A percentile compares a stretch with the other conserved stretches of the same genome.
Evolutionary conservation across 139 green algal genomes (phyloP).

Genomic region (Ulvella scutata): DNA sequence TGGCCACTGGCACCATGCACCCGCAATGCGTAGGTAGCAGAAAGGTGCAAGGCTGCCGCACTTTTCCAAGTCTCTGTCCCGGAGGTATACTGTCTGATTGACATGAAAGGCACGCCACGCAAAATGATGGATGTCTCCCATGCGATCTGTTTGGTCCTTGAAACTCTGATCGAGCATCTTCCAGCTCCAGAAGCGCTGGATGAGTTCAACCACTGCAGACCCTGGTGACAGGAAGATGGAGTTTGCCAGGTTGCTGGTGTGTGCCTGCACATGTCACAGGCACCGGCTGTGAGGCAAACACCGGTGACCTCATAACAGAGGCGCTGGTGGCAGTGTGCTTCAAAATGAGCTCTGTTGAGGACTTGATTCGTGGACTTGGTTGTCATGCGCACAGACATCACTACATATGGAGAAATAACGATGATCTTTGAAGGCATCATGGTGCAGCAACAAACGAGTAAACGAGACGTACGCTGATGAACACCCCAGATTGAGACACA

Average conservation of each 20-base stretch:
- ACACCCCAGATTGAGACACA: slow-evolving; percentile 52
- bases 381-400: no score
- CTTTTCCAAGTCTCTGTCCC: slow-evolving; percentile 33
- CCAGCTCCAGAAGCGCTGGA: slow-evolving; percentile 29
- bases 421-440: no score
- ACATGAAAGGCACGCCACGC: slow-evolving; percentile 45
- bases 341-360: no score
- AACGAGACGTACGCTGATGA: slow-evolving; percentile 30
- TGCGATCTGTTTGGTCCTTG: slow-evolving; percentile 43
- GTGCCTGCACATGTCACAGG: no score
- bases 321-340: no score
- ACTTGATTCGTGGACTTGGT: no score
- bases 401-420: no score
- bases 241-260: slow-evolving; percentile 77
- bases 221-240: slow-evolving; percentile 60
- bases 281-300: no score
- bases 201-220: slow-evolving; percentile 56
- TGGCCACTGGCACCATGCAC: no score
- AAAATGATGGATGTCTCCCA: slow-evolving; percentile 81
- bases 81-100: slow-evolving; percentile 65
- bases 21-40: no score
- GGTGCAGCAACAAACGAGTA: no score
- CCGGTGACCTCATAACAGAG: no score
- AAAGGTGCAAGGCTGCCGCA: slow-evolving; percentile 22
- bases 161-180: slow-evolving; percentile 31